A percentile compares a stretch with the other conserved stretches of the same genome.
Evolutionary conservation across 768 basidiomycete genomes (phyloP).

Genomic region (Xanthoconium stramineum): DNA sequence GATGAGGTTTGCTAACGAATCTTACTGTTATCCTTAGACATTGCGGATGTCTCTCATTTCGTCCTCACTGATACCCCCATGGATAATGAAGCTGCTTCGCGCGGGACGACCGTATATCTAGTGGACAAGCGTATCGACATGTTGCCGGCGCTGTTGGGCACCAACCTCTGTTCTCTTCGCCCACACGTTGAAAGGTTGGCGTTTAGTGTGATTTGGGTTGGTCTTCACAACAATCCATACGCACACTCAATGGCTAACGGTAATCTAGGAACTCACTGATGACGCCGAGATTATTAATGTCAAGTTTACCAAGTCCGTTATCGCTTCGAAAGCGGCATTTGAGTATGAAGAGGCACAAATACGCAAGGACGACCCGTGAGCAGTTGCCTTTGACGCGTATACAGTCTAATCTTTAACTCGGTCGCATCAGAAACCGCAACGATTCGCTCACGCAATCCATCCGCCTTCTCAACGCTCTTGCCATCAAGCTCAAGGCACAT

Average conservation of each 20-base stretch:
- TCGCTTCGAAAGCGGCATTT: constrained; percentile 93
- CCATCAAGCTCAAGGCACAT: constrained; percentile 76
- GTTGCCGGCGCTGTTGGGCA: constrained; percentile 90
- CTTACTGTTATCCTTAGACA: constrained; percentile 53
- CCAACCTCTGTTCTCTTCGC: constrained; percentile 90
- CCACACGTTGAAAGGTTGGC: constrained; percentile 93
- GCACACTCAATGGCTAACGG: background rate
- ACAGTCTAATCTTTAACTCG: background rate
- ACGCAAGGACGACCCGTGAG: constrained; percentile 88
- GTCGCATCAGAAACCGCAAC: constrained; percentile 51
- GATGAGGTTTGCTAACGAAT: background rate
- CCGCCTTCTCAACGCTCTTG: constrained; percentile 83
- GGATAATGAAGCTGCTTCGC: constrained; percentile 93
- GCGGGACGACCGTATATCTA: constrained; percentile 96
- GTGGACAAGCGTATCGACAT: constrained; percentile 99
- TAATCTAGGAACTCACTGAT: constrained; percentile 75
- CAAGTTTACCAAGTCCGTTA: constrained; percentile 93
- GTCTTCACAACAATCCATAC: constrained; percentile 1
- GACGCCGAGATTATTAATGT: constrained; percentile 89
- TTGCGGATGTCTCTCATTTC: constrained; percentile 97
- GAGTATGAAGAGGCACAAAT: constrained; percentile 96
- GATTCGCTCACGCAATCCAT: constrained; percentile 86
- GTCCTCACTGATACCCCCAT: constrained; percentile 91
- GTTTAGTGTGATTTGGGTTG: constrained; percentile 94
- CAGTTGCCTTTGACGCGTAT: background rate